phyloP scores from a whole-genome alignment of 805 yeast species.

The Teunomyces pallodes region DNA sequence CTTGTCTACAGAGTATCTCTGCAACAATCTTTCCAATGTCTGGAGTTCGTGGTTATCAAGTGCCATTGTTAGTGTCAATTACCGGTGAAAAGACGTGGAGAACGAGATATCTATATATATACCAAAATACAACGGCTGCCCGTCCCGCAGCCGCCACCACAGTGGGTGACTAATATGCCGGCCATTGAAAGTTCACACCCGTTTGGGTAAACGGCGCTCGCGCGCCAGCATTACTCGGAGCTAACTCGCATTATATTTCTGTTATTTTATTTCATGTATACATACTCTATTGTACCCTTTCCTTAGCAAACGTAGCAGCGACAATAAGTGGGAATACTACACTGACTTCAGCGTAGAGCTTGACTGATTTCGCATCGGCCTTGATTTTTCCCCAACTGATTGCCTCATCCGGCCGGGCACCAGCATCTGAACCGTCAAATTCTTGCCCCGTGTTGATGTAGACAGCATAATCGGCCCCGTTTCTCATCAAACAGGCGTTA shows the following conservation, averaged over 20 bases:
- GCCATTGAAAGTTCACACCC: background rate
- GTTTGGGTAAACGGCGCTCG: background rate
- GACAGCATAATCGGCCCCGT: conserved; percentile 98
- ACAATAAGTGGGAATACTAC: conserved; percentile 93
- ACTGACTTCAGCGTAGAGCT: conserved; percentile 94
- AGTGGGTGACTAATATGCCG: background rate
- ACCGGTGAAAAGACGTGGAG: no score
- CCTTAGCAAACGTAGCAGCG: conserved; percentile 94
- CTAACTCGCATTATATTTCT: background rate
- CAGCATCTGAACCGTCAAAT: conserved; percentile 98
- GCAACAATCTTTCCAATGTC: conserved; percentile 1
- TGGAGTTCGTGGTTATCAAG: background rate
- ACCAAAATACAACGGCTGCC: background rate
- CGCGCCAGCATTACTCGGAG: background rate
- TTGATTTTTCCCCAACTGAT: conserved; percentile 98
- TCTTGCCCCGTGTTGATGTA: conserved; percentile 98
- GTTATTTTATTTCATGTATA: background rate
- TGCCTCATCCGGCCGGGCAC: conserved; percentile 99
- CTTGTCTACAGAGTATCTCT: background rate
- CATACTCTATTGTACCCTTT: conserved; percentile 3
- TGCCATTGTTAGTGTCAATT: background rate
- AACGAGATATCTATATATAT: background rate
- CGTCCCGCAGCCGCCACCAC: background rate
- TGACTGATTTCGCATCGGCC: conserved; percentile 87
- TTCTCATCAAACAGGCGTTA: conserved; percentile 97